Conservation (phyloP, 2,329 filamentous ascomycete genomes). For the Penicillium griseofulvum region DNA sequence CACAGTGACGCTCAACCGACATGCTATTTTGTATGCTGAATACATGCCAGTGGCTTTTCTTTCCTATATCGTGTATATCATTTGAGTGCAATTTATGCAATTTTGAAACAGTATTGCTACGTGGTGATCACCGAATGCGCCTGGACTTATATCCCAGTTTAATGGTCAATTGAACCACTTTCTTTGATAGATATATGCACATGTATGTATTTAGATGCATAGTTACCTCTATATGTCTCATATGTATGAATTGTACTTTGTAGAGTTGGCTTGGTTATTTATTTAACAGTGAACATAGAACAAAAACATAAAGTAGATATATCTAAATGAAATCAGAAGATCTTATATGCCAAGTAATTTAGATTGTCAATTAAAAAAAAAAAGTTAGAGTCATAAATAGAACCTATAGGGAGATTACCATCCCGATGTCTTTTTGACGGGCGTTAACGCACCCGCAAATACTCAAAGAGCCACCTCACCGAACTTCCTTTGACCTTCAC, state of each 20-base stretch:
- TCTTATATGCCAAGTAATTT: not conserved
- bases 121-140: not conserved
- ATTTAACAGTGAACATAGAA: not conserved
- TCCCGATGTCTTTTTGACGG: not conserved
- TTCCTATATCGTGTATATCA: conserved; percentile 45
- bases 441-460: not conserved
- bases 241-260: not conserved
- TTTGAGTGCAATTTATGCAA: conserved; percentile 33
- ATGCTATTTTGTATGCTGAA: conserved; percentile 38
- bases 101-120: conserved; percentile 25
- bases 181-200: not conserved
- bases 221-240: not conserved
- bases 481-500: not conserved
- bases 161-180: not conserved
- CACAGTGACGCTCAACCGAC: conserved; percentile 29
- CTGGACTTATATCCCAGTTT: not conserved
- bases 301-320: not conserved
- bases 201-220: not conserved
- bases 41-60: conserved; percentile 37
- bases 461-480: conserved; percentile 6
- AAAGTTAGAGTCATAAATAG: not conserved
- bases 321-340: not conserved
- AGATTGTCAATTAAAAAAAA: not conserved
- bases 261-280: not conserved
- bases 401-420: not conserved